A percentile compares a stretch with the other conserved stretches of the same genome.
Evolutionary conservation across 129 eudicot genomes (phyloP).

Genomic region (Oenanthe sinensis): DNA sequence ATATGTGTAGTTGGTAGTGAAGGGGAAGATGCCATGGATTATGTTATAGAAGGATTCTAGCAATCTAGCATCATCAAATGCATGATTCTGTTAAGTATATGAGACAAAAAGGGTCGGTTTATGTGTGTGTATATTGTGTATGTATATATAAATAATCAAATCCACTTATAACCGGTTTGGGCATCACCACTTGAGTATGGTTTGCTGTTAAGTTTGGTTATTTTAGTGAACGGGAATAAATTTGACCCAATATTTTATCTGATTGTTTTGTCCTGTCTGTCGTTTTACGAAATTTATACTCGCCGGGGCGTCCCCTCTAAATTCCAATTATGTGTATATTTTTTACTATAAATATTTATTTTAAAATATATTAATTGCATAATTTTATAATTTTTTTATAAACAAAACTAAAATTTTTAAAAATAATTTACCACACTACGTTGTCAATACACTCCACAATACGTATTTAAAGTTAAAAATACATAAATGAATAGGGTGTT

Average conservation of each 20-base stretch:
- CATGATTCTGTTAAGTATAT: background rate
- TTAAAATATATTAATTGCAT: too few relatives aligned
- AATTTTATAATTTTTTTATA: too few relatives aligned
- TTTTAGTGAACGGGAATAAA: background rate
- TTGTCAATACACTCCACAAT: too few relatives aligned
- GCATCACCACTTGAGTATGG: background rate
- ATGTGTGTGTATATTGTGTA: background rate
- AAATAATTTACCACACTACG: too few relatives aligned
- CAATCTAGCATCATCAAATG: background rate
- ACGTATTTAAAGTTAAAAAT: too few relatives aligned
- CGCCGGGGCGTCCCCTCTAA: too few relatives aligned
- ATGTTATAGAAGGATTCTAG: background rate
- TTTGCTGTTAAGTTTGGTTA: background rate
- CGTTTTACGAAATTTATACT: too few relatives aligned
- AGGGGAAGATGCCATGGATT: background rate
- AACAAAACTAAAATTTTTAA: too few relatives aligned
- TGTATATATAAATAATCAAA: background rate
- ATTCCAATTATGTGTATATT: too few relatives aligned
- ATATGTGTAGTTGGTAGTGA: background rate
- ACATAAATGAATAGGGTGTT: too few relatives aligned
- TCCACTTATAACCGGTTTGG: background rate
- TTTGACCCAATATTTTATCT: background rate
- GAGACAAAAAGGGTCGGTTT: background rate
- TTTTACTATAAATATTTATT: too few relatives aligned
- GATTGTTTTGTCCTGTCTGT: background rate